A percentile compares a stretch with the other conserved stretches of the same genome.
Conservation (phyloP, 2,329 filamentous ascomycete species). For the Fusarium keratoplasticum region DNA sequence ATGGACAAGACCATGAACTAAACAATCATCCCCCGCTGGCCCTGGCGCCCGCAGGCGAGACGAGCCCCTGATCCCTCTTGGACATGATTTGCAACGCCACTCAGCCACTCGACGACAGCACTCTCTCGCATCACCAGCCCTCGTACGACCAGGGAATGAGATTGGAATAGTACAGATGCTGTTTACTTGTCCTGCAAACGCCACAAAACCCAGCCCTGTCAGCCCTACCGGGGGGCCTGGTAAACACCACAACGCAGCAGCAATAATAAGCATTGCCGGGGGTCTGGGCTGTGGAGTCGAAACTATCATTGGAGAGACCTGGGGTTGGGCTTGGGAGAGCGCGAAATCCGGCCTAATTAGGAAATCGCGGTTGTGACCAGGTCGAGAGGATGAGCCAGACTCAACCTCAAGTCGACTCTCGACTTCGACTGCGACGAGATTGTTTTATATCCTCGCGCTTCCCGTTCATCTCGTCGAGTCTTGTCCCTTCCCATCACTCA, state of each 20-base stretch:
- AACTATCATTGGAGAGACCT: background rate
- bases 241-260: background rate
- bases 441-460: background rate
- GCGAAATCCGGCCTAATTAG: background rate
- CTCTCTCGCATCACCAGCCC: background rate
- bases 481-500: background rate
- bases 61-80: background rate
- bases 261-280: background rate
- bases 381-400: background rate
- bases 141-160: background rate
- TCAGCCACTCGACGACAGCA: background rate
- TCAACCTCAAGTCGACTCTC: background rate
- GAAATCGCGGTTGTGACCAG: background rate
- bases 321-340: background rate
- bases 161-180: background rate
- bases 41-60: background rate
- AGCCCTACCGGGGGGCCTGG: background rate
- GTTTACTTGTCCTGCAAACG: background rate
- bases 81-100: background rate
- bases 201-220: background rate
- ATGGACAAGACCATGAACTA: background rate
- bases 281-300: background rate
- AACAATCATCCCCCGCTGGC: background rate
- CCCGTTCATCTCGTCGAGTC: background rate
- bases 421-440: background rate